phyloP scores from a whole-genome alignment of 495 filamentous ascomycete genomes.

The Alectoria sarmentosa region DNA sequence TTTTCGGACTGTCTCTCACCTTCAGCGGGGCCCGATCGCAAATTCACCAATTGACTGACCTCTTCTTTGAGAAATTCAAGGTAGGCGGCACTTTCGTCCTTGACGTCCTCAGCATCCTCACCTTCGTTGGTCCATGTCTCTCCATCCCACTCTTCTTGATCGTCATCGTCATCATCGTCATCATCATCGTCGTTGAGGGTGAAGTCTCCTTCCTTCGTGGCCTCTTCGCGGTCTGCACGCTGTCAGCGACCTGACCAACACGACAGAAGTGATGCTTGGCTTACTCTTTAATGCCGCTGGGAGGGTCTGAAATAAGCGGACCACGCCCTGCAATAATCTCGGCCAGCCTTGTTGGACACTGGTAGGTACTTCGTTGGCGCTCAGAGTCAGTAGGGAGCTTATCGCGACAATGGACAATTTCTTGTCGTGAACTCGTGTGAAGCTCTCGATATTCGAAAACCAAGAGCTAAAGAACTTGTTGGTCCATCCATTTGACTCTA shows the following conservation, averaged over 20 bases:
- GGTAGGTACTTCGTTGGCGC: slow-evolving; percentile 66
- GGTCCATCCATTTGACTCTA: slow-evolving; percentile 92
- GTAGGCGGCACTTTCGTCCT: slow-evolving; percentile 89
- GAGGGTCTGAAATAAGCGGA: slow-evolving; percentile 82
- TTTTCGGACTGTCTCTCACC: slow-evolving; percentile 61
- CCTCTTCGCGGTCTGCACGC: slow-evolving; percentile 71
- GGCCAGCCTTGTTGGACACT: slow-evolving; percentile 97
- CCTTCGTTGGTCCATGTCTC: slow-evolving; percentile 67
- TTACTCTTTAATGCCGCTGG: slow-evolving; percentile 78
- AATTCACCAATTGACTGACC: slow-evolving; percentile 38
- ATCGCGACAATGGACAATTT: slow-evolving; percentile 95
- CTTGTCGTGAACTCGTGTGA: slow-evolving; percentile 94
- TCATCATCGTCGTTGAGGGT: slow-evolving; percentile 59
- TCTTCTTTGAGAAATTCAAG: slow-evolving; percentile 93
- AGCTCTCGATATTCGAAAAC: slow-evolving; percentile 94
- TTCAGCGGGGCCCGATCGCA: slow-evolving; percentile 17
- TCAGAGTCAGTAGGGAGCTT: slow-evolving; percentile 68
- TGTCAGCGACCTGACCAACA: slow-evolving; percentile 3
- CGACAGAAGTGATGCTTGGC: slow-evolving; percentile 24
- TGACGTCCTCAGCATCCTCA: slow-evolving; percentile 60
- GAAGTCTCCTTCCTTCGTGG: slow-evolving; percentile 82
- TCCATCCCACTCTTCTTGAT: slow-evolving; percentile 65
- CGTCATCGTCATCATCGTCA: slow-evolving; percentile 55
- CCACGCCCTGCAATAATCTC: slow-evolving; percentile 85
- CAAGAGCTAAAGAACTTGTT: slow-evolving; percentile 98